These are phyloP conservation scores for Chenopodium quinoa DNA, from an alignment of 148 eudicot species.

Conservation along the genomic window DNA sequence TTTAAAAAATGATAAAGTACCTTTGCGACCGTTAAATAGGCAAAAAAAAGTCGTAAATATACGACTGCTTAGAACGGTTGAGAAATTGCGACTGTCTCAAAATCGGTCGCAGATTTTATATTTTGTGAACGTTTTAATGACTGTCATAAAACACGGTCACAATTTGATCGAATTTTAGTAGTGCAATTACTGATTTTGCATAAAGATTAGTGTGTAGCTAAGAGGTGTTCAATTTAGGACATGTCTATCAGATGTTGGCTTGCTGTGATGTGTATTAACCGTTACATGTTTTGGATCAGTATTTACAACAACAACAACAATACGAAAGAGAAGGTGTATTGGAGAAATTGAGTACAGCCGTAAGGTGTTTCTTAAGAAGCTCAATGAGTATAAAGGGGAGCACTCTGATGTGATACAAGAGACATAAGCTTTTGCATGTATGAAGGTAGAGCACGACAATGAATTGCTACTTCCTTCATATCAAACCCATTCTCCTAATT, in stretches of 20 bases:
- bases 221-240: not conserved
- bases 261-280: constrained; percentile 3
- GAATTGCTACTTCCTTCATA: constrained; percentile 80
- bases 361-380: constrained; percentile 67
- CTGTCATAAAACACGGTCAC: no score
- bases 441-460: constrained; percentile 59
- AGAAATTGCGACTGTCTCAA: no score
- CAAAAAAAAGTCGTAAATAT: no score
- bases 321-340: constrained; percentile 81
- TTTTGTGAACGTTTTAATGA: no score
- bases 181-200: not conserved
- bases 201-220: not conserved
- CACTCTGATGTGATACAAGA: constrained; percentile 73
- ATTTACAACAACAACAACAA: constrained; percentile 79
- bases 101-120: no score
- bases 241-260: not conserved
- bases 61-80: no score
- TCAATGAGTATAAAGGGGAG: constrained; percentile 72
- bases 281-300: constrained; percentile 34
- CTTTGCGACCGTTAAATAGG: no score
- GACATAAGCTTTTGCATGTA: constrained; percentile 75
- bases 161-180: no score
- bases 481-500: constrained; percentile 47
- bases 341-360: constrained; percentile 77
- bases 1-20: no score